Conservation (phyloP, 2,329 filamentous ascomycete genomes). For the Neodidymelliopsis sp. region DNA sequence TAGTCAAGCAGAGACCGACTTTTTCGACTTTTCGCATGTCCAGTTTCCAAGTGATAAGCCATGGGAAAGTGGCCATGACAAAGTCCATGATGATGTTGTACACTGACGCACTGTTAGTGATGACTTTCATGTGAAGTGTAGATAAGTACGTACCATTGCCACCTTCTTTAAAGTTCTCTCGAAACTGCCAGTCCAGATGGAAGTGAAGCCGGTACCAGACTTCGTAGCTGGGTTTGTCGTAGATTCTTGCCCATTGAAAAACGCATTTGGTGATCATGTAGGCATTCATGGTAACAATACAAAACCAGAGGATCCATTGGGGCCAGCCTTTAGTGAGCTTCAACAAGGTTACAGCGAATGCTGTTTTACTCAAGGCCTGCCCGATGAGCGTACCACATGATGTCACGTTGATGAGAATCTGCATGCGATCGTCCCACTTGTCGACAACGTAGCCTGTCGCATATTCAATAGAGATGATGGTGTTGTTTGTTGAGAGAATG, state of each 20-base stretch:
- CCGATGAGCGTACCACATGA: constrained; percentile 51
- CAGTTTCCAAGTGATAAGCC: constrained; percentile 58
- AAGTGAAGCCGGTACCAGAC: constrained; percentile 59
- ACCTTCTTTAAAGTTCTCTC: constrained; percentile 58
- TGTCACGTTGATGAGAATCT: constrained; percentile 59
- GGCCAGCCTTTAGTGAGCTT: constrained; percentile 57
- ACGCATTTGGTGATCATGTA: constrained; percentile 59
- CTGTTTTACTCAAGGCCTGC: constrained; percentile 49
- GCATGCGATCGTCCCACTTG: constrained; percentile 62
- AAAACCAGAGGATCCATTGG: constrained; percentile 57
- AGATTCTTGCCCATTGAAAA: constrained; percentile 60
- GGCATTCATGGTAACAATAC: constrained; percentile 58
- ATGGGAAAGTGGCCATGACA: constrained; percentile 59
- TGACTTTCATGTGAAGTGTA: too few species aligned
- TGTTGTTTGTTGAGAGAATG: constrained; percentile 54
- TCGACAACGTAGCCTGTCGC: constrained; percentile 58
- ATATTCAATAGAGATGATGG: constrained; percentile 57
- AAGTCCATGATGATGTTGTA: constrained; percentile 65
- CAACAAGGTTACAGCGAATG: constrained; percentile 51
- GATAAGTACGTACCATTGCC: constrained; percentile 55
- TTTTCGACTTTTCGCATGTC: constrained; percentile 60
- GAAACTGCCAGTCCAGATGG: constrained; percentile 51
- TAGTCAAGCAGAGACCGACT: constrained; percentile 58
- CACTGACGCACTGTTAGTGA: constrained; percentile 45
- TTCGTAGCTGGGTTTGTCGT: constrained; percentile 53